These are phyloP conservation scores for Aspergillus kassunensis DNA, from an alignment of 495 filamentous ascomycete species.

Conservation along the genomic window DNA sequence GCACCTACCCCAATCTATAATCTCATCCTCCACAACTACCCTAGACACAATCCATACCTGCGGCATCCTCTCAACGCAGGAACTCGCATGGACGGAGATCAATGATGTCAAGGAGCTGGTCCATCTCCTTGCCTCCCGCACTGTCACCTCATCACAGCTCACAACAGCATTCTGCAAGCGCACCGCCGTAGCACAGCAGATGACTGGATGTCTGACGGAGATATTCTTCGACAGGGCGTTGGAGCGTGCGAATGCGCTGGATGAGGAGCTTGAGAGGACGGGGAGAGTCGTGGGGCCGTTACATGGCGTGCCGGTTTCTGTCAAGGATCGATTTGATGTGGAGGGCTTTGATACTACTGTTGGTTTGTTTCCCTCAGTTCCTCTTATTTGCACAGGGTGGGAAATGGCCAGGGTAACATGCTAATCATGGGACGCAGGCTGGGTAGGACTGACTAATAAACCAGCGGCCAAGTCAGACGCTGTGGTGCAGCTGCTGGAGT, in stretches of 20 bases:
- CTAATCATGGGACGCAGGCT: constrained; percentile 21
- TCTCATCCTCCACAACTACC: constrained; percentile 9
- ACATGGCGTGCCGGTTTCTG: constrained; percentile 63
- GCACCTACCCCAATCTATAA: constrained; percentile 21
- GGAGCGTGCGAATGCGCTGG: constrained; percentile 34
- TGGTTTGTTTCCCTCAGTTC: constrained; percentile 22
- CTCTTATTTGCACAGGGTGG: not conserved
- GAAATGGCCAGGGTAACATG: not conserved
- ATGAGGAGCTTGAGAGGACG: constrained; percentile 36
- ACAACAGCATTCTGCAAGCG: constrained; percentile 57
- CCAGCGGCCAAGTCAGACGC: constrained; percentile 28
- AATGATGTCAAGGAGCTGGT: constrained; percentile 40
- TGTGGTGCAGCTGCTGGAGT: constrained; percentile 28
- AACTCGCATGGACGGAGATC: constrained; percentile 50
- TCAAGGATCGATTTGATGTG: constrained; percentile 64
- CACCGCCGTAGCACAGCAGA: constrained; percentile 55
- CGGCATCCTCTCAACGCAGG: constrained; percentile 39
- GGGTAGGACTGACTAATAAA: constrained; percentile 33
- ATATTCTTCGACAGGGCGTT: constrained; percentile 54
- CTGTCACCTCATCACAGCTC: constrained; percentile 42
- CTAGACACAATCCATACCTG: constrained; percentile 21
- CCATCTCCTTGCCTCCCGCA: constrained; percentile 37
- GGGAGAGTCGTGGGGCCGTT: constrained; percentile 54
- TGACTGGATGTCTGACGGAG: constrained; percentile 61
- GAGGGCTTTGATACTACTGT: constrained; percentile 50